Evolutionary conservation across 495 filamentous ascomycete species (phyloP).

Genomic region (Lichenothelia convexa): DNA sequence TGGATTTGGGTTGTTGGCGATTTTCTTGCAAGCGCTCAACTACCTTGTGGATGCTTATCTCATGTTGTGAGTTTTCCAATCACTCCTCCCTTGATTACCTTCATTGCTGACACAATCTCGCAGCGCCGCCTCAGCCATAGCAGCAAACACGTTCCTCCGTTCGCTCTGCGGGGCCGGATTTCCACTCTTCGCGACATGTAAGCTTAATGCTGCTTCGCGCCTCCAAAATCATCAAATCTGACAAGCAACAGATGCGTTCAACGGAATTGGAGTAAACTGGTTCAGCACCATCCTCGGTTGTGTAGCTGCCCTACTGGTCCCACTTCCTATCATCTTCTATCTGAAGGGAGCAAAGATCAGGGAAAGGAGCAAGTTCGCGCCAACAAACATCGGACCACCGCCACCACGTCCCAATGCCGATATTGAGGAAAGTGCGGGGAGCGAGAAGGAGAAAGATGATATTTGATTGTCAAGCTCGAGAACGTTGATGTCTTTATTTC

Average conservation of each 20-base stretch:
- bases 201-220: no score
- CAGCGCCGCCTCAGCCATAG: constrained; percentile 63
- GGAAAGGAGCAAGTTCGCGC: constrained; percentile 48
- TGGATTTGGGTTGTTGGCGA: constrained; percentile 49
- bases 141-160: constrained; percentile 75
- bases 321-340: constrained; percentile 54
- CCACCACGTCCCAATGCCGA: no score
- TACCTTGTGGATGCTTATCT: constrained; percentile 81
- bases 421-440: no score
- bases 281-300: constrained; percentile 60
- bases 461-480: no score
- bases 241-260: constrained; percentile 71
- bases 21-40: constrained; percentile 73
- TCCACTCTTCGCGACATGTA: constrained; percentile 67
- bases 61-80: constrained; percentile 45
- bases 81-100: background rate
- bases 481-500: no score
- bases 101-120: background rate
- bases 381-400: no score
- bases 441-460: no score
- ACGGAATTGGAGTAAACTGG: constrained; percentile 58
- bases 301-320: constrained; percentile 47
- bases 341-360: constrained; percentile 46
- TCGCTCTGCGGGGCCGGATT: constrained; percentile 60
- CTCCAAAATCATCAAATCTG: no score